Evolutionary conservation across 2,329 filamentous ascomycete genomes (phyloP).

Genomic region (Biscogniauxia mediterranea): DNA sequence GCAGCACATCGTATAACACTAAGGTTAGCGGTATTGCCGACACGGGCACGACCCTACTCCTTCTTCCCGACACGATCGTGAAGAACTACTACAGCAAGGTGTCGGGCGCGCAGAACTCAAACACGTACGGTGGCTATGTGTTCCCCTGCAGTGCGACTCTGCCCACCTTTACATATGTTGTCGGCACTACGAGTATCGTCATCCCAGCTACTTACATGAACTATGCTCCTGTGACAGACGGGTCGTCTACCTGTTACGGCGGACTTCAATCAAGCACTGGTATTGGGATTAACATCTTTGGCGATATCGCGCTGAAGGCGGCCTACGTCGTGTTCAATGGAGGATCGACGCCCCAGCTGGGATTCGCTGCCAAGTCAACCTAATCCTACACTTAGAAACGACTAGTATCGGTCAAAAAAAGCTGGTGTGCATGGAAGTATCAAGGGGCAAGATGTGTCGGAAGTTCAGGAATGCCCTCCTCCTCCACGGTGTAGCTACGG

Average conservation of each 20-base stretch:
- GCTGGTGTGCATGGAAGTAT: neutral
- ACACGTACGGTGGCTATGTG: conserved; percentile 42
- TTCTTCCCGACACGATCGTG: conserved; percentile 46
- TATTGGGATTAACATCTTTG: conserved; percentile 53
- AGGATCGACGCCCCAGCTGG: conserved; percentile 3
- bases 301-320: conserved; percentile 63
- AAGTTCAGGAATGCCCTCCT: too few relatives aligned
- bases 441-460: neutral
- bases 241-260: conserved; percentile 53
- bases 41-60: conserved; percentile 56
- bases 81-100: conserved; percentile 49
- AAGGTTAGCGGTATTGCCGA: conserved; percentile 47
- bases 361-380: conserved; percentile 9
- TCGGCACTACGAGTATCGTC: conserved; percentile 44
- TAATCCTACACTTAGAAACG: neutral
- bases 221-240: conserved; percentile 42
- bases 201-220: conserved; percentile 46
- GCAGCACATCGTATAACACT: conserved; percentile 16
- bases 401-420: neutral
- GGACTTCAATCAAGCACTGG: conserved; percentile 51
- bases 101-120: conserved; percentile 36
- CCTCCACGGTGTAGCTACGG: too few relatives aligned
- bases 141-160: conserved; percentile 46
- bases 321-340: conserved; percentile 59
- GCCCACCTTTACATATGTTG: conserved; percentile 46